phyloP scores from a whole-genome alignment of 108 stramenopile genomes.

The Asterionellopsis glacialis region DNA sequence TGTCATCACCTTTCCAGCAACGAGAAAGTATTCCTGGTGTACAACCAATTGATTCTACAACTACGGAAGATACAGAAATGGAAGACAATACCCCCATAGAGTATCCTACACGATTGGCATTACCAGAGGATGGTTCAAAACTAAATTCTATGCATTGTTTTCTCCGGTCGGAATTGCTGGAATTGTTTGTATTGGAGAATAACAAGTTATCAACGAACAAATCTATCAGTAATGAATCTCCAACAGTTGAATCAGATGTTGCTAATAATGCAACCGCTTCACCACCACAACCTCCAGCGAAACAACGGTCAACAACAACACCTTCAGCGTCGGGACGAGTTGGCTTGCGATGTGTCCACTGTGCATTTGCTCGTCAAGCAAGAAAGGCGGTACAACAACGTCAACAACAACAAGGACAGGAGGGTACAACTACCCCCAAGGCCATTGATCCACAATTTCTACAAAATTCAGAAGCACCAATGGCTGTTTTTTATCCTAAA shows the following conservation, averaged over 20 bases:
- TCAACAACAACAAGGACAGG: neutral
- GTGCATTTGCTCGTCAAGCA: slow-evolving; percentile 34
- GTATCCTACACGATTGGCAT: slow-evolving; percentile 34
- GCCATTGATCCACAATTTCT: neutral
- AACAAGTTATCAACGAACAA: slow-evolving; percentile 36
- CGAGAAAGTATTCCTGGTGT: too few species aligned
- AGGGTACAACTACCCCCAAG: neutral
- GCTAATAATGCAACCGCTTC: too few species aligned
- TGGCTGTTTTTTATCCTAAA: slow-evolving; percentile 78
- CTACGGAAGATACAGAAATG: neutral
- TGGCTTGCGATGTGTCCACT: slow-evolving; percentile 79
- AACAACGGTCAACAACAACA: slow-evolving; percentile 27
- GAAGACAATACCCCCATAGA: slow-evolving; percentile 18
- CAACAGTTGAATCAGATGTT: too few species aligned
- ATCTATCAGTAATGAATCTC: neutral
- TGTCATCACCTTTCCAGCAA: too few species aligned
- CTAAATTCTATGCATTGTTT: slow-evolving; percentile 56
- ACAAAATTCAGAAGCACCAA: slow-evolving; percentile 32
- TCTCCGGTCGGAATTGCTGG: slow-evolving; percentile 42
- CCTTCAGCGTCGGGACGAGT: slow-evolving; percentile 55
- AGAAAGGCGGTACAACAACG: slow-evolving; percentile 36
- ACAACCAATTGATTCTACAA: neutral
- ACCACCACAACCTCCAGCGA: slow-evolving; percentile 3
- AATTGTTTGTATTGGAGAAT: slow-evolving; percentile 42
- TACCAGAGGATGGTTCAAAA: slow-evolving; percentile 29